Percentiles rank a stretch among this genome's conserved stretches.
Evolutionary conservation across 441 rosid species (phyloP).

Genomic region (Rhodomyrtus psidioides): DNA sequence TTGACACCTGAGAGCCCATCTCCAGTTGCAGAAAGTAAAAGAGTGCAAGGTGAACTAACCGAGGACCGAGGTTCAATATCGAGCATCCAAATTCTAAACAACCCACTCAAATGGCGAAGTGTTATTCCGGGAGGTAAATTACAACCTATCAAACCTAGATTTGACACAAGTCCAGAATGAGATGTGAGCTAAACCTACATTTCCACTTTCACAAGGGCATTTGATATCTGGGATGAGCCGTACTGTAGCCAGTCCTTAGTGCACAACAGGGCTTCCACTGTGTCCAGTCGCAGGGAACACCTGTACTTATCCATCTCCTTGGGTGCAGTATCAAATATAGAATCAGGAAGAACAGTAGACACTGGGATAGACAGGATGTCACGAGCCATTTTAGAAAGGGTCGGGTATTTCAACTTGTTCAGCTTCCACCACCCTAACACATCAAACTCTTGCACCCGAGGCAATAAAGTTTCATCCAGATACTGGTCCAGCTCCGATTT

Average conservation of each 20-base stretch:
- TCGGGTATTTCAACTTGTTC: conserved; percentile 74
- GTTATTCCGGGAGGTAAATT: neutral
- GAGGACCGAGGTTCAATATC: neutral
- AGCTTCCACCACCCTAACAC: conserved; percentile 85
- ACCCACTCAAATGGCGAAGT: neutral
- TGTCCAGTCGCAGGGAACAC: conserved; percentile 65
- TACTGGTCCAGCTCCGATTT: conserved; percentile 84
- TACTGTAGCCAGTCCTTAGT: conserved; percentile 79
- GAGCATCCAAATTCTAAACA: neutral
- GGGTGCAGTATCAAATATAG: conserved; percentile 37
- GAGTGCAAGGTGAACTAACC: neutral
- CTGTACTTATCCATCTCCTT: conserved; percentile 59
- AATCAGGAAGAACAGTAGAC: conserved; percentile 47
- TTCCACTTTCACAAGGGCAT: conserved; percentile 46
- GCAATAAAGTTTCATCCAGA: conserved; percentile 68
- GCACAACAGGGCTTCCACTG: conserved; percentile 76
- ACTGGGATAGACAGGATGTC: conserved; percentile 55
- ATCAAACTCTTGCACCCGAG: conserved; percentile 65
- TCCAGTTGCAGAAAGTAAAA: neutral
- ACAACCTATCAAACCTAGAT: conserved; percentile 15
- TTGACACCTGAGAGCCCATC: neutral
- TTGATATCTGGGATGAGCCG: conserved; percentile 32
- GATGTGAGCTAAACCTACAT: conserved; percentile 20
- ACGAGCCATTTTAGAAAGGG: conserved; percentile 77
- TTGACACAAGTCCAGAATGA: neutral